Percentiles rank a stretch among this genome's conserved stretches.
Evolutionary conservation across 192 early-diverging fungal species (phyloP).

Genomic region (Podila horticola): DNA sequence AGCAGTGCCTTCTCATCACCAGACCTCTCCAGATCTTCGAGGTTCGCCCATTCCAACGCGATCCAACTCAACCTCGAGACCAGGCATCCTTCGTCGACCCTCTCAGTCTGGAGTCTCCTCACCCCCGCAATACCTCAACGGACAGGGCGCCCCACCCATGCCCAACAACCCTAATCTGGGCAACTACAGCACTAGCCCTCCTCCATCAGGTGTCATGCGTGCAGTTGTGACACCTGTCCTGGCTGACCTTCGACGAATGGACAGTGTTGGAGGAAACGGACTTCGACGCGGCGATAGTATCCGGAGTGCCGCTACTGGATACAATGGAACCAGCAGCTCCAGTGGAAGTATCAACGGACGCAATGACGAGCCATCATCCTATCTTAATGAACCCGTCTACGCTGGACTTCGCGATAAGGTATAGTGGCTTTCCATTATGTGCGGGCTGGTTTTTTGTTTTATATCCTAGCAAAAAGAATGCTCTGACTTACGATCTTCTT

Average conservation of each 20-base stretch:
- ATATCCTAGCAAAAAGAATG: too few relatives aligned
- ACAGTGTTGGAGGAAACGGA: conserved; percentile 15
- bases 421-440: neutral
- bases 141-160: conserved; percentile 6
- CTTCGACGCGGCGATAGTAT: conserved; percentile 27
- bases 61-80: conserved; percentile 19
- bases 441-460: too few relatives aligned
- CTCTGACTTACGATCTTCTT: neutral
- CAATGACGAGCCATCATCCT: conserved; percentile 13
- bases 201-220: neutral
- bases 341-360: neutral
- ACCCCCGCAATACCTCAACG: neutral
- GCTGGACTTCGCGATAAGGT: conserved; percentile 36
- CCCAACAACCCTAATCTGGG: neutral
- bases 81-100: conserved; percentile 10
- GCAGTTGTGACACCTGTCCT: conserved; percentile 8
- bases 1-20: neutral
- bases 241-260: conserved; percentile 21
- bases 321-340: conserved; percentile 4
- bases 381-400: conserved; percentile 31
- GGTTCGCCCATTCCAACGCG: neutral
- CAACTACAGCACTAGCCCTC: conserved; percentile 11
- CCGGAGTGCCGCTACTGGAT: conserved; percentile 18
- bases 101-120: conserved; percentile 12
- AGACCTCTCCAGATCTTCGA: neutral